Percentiles rank a stretch among this genome's conserved stretches.
Conservation (phyloP, 306 rosid genomes). For the Gleditsia sinensis region DNA sequence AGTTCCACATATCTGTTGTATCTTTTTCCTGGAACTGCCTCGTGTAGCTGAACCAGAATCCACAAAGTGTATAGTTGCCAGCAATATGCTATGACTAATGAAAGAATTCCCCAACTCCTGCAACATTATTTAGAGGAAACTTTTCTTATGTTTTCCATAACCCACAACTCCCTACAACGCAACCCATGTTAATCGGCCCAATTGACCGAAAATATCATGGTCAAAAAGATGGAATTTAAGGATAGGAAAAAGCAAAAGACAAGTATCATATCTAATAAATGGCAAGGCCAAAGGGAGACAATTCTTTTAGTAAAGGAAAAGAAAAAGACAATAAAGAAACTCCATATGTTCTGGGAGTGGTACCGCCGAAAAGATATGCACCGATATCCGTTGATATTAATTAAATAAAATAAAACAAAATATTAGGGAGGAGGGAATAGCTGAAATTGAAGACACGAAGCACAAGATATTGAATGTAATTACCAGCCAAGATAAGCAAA, state of each 20-base stretch:
- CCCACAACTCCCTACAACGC: not conserved
- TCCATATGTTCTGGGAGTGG: not conserved
- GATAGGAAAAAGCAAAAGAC: slow-evolving; percentile 42
- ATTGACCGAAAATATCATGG: not conserved
- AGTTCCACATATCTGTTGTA: slow-evolving; percentile 99
- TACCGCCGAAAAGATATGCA: not conserved
- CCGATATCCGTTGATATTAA: not conserved
- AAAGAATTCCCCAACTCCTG: slow-evolving; percentile 99
- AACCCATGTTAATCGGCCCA: not conserved
- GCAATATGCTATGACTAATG: slow-evolving; percentile 81
- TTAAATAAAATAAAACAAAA: no score
- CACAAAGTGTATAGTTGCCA: slow-evolving; percentile 99
- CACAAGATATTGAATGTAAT: no score
- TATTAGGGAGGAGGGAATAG: no score
- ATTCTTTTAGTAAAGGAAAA: slow-evolving; percentile 6
- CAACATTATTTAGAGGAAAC: slow-evolving; percentile 23
- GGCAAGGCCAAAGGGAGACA: slow-evolving; percentile 6
- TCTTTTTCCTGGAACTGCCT: slow-evolving; percentile 99
- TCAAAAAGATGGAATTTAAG: slow-evolving; percentile 30
- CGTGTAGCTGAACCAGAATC: slow-evolving; percentile 98
- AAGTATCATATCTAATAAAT: slow-evolving; percentile 34
- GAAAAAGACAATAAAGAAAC: not conserved
- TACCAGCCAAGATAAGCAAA: slow-evolving; percentile 98
- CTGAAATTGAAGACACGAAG: no score
- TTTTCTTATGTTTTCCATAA: slow-evolving; percentile 5